Evolutionary conservation across 2,329 filamentous ascomycete species (phyloP), one percentile per base, ranked within the genome.

Genomic region (Calonectria leucothoes): DNA sequence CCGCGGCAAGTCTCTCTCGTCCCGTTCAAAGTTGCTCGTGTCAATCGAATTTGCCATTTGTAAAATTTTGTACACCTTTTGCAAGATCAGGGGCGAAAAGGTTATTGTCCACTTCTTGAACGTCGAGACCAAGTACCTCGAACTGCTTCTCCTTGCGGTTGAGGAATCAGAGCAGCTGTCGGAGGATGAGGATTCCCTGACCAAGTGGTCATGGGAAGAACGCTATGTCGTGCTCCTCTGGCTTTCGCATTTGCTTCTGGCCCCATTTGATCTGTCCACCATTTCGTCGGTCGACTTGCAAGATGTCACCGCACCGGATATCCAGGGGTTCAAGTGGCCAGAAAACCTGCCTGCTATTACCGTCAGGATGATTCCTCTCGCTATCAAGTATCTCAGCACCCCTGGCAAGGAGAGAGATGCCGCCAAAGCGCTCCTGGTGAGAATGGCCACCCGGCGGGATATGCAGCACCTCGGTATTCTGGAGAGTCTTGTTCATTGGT

Each of bases 31-130:
- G 69, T 82, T 90, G 12, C 80, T 91, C 17, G 84, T 87, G 27
- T 89, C 92, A 0, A 85, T 95, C 0, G 90, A 93, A 29, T 89
- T 90, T 74, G 95, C 95, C 6, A 92, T 98, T 69, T 95, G 93
- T 82, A 91, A 90, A 74, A 88, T 98, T 2, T 84, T 99, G 42
- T 98, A 98, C 82, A 93, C 93, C 0, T 93, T 99, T 74, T 98
- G 95, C 88, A 99, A 99, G 85, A 93, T 98, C 65, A 91, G 97
- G 67, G 96, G 97, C 29, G 93, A 97, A 82, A 98, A 98, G 84
- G 93, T 99, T 66, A 93, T 99, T 78, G 92, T 95, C 66, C 92
- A 95, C 51, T 98, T 98, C 81, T 87, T 99, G 76, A 96, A 94
- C 82, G 98, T 97, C 76, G 97, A 98, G 83, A 93, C 95, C 2